Percentiles rank a stretch among this genome's conserved stretches.
phyloP scores from a whole-genome alignment of 805 yeast species.

The Teunomyces aglyptinius region DNA sequence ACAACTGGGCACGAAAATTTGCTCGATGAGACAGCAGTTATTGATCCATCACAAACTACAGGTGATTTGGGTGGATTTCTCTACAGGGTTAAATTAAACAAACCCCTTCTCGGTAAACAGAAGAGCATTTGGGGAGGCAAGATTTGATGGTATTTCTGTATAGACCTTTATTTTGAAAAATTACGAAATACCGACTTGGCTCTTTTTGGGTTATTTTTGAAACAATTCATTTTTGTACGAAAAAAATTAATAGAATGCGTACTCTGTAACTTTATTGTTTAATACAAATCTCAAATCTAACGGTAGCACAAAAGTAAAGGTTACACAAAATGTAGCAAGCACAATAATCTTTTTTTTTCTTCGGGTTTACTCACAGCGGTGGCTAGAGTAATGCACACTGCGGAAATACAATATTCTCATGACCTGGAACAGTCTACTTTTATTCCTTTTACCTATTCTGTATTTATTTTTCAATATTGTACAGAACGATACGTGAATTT shows the following conservation, averaged over 20 bases:
- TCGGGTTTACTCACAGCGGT: background rate
- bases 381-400: background rate
- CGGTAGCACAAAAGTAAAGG: background rate
- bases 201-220: background rate
- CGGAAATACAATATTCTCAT: background rate
- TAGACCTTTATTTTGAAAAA: background rate
- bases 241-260: background rate
- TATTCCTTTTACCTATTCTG: background rate
- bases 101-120: constrained; percentile 25
- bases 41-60: constrained; percentile 20
- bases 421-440: background rate
- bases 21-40: constrained; percentile 32
- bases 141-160: background rate
- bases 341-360: background rate
- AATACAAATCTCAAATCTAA: background rate
- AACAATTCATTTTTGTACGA: background rate
- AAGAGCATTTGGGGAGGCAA: constrained; percentile 33
- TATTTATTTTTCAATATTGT: background rate
- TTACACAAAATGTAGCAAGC: background rate
- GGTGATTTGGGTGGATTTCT: constrained; percentile 65
- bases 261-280: background rate
- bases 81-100: constrained; percentile 43
- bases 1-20: constrained; percentile 61
- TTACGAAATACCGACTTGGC: background rate
- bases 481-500: background rate